Evolutionary conservation across 1,284 basidiomycete genomes (phyloP), one percentile per base, ranked within the genome.

Genomic region (Volvariella surrecta): DNA sequence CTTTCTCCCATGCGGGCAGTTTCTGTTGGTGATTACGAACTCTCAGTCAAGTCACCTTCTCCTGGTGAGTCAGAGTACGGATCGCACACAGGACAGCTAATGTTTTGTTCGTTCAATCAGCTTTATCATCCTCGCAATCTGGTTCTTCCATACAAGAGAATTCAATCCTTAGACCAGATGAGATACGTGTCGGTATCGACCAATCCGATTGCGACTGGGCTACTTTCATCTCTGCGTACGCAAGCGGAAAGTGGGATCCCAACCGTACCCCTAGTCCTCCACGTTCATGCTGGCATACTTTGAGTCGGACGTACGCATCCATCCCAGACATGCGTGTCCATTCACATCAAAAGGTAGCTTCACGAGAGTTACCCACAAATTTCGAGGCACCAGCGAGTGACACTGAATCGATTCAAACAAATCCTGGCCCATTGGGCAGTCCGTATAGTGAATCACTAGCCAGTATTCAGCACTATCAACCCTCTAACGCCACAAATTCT

Each of bases 211-310:
- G 74, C 52, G 81, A 86, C 54, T 91, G 89, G 89, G 69, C 72
- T 15, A 77, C 79, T 0, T 91, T 91, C 58, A 75, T 87, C 45
- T 63, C 70, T 32, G 79, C 84, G 0, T 91, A 92, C 57, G 78
- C 86, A 0, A 59, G 72, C 20, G 89, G 89, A 9, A 70, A 78
- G 47, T 93, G 89, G 82, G 86, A 89, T 57, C 87, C 89, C 1
- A 76, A 82, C 50, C 72, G 72, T 43, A 83, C 78, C 0, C 89
- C 89, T 1, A 74, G 74, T 51, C 79, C 73, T 4, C 89, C 86
- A 3, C 55, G 52, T 34, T 55, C 59, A n/a, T 16, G 34, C 34
- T 35, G 34, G 34, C 18, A 6, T 16, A 15, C 7, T 35, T 11
- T 28, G 24, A 28, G 24, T 11, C 6, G 24, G 24, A 28, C 24